These are phyloP conservation scores for Talaromyces adpressus DNA, from an alignment of 495 filamentous ascomycete species.

Conservation along the genomic window DNA sequence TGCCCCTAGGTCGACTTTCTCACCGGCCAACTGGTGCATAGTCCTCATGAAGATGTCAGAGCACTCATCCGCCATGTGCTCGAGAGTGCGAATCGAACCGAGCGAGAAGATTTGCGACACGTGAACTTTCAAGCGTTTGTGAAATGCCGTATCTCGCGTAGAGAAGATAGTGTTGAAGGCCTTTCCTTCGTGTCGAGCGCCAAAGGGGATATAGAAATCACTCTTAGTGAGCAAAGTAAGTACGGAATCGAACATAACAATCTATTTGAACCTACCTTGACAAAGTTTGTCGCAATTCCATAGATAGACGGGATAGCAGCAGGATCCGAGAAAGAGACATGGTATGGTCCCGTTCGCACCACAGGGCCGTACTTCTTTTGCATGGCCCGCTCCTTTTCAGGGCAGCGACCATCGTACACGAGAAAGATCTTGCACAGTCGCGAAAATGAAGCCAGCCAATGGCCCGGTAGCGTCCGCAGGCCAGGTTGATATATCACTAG, in stretches of 20 bases:
- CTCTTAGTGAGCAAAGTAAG: not conserved
- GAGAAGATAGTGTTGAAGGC: not conserved
- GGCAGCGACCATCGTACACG: not conserved
- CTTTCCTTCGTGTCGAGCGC: not conserved
- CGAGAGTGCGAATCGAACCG: not conserved
- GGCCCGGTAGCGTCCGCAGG: not conserved
- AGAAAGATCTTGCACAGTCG: not conserved
- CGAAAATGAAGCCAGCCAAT: not conserved
- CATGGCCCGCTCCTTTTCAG: not conserved
- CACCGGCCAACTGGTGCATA: not conserved
- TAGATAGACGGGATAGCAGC: not conserved
- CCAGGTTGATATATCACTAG: not conserved
- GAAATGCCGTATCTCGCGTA: not conserved
- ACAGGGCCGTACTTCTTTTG: not conserved
- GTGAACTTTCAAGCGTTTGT: not conserved
- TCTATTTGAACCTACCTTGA: not conserved
- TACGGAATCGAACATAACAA: not conserved
- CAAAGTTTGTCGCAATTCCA: not conserved
- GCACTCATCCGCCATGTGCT: not conserved
- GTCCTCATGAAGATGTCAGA: not conserved
- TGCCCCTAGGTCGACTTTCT: not conserved
- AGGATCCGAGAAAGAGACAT: not conserved
- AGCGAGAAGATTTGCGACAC: not conserved
- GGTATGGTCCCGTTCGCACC: not conserved
- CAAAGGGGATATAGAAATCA: not conserved